phyloP scores from a whole-genome alignment of 1,139 yeast genomes.

The Candida gigantensis region DNA sequence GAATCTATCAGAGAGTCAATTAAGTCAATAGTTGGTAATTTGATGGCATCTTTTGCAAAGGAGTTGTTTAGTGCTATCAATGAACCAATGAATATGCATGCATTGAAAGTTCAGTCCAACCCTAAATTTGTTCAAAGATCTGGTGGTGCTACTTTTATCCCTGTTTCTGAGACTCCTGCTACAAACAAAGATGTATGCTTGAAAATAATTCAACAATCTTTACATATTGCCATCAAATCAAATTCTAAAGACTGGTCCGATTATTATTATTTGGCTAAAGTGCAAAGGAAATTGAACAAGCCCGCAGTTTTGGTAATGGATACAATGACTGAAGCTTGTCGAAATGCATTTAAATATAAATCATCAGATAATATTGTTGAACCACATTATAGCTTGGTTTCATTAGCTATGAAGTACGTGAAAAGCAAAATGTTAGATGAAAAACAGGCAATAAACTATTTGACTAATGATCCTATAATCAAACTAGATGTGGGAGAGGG shows the following conservation, averaged over 20 bases:
- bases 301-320: conserved; percentile 34
- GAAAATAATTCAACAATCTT: conserved; percentile 37
- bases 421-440: conserved; percentile 32
- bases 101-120: conserved; percentile 42
- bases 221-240: conserved; percentile 46
- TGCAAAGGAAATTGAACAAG: conserved; percentile 50
- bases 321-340: conserved; percentile 30
- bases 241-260: conserved; percentile 61
- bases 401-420: conserved; percentile 60
- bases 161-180: conserved; percentile 23
- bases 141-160: conserved; percentile 26
- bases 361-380: conserved; percentile 61
- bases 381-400: conserved; percentile 69
- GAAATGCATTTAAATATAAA: conserved; percentile 13
- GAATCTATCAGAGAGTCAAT: conserved; percentile 19
- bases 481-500: conserved; percentile 14
- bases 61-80: conserved; percentile 62
- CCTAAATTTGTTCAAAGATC: conserved; percentile 35
- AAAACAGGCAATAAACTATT: conserved; percentile 35
- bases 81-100: conserved; percentile 69
- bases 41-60: conserved; percentile 61
- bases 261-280: conserved; percentile 60
- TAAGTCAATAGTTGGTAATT: conserved; percentile 39
- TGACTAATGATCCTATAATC: conserved; percentile 38
- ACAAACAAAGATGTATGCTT: conserved; percentile 30